A percentile compares a stretch with the other conserved stretches of the same genome.
phyloP scores from a whole-genome alignment of 139 green algal genomes.

The Tetraselmis striata region DNA sequence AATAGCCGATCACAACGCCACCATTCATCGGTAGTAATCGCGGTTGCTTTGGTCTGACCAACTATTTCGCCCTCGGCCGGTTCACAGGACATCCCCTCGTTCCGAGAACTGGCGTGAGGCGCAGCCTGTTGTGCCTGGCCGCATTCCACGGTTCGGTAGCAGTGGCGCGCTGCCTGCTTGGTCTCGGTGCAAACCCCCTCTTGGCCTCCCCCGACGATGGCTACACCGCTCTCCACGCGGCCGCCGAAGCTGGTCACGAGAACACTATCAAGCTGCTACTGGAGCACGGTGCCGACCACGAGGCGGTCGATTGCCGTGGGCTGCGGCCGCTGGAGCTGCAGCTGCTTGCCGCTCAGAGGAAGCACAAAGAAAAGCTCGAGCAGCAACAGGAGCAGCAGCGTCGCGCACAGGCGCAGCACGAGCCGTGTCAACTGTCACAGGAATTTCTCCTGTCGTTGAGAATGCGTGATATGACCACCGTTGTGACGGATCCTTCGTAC shows the following conservation, averaged over 20 bases:
- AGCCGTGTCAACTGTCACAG: too few relatives aligned
- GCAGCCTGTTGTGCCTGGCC: not conserved
- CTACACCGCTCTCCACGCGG: not conserved
- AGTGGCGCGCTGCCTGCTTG: not conserved
- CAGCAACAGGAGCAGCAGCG: not conserved
- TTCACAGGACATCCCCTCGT: too few relatives aligned
- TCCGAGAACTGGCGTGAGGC: not conserved
- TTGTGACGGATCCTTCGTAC: too few relatives aligned
- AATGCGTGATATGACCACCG: too few relatives aligned
- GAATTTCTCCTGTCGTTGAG: too few relatives aligned
- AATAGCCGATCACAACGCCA: too few relatives aligned
- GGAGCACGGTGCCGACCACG: not conserved
- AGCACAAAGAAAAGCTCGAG: not conserved
- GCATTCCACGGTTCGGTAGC: not conserved
- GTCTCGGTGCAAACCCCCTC: not conserved
- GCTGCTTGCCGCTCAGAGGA: not conserved
- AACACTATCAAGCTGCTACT: not conserved
- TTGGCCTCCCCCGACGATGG: not conserved
- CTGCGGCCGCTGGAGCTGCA: not conserved
- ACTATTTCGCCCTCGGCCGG: too few relatives aligned
- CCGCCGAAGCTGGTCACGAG: not conserved
- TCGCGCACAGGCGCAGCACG: too few relatives aligned
- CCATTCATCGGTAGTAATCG: too few relatives aligned
- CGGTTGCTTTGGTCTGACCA: too few relatives aligned
- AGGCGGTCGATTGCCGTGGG: not conserved